A percentile compares a stretch with the other conserved stretches of the same genome.
These are phyloP conservation scores for Anthracocystis panici-leucophaei DNA, from an alignment of 1,284 basidiomycete species.

Conservation along the genomic window DNA sequence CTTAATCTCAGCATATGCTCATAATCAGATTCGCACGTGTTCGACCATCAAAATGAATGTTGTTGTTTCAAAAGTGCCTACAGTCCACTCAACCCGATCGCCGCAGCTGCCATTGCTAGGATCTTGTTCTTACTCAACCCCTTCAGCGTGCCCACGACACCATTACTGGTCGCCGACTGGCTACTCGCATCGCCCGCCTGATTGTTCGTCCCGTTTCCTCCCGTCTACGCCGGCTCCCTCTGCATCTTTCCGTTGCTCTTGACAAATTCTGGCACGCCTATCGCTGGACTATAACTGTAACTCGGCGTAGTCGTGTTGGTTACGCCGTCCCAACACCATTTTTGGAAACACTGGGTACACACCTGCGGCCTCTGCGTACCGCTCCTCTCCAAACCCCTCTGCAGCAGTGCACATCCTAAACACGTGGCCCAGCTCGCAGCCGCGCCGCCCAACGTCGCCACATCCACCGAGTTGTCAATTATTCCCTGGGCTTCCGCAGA, in stretches of 20 bases:
- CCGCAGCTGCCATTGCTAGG: not conserved
- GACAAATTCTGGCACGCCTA: constrained; percentile 61
- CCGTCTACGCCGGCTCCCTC: constrained; percentile 52
- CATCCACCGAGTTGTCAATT: constrained; percentile 63
- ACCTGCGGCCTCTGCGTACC: constrained; percentile 41
- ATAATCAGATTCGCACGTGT: too few relatives aligned
- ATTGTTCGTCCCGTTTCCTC: constrained; percentile 56
- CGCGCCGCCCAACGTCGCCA: constrained; percentile 60
- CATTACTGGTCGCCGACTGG: not conserved
- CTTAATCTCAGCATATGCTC: too few relatives aligned
- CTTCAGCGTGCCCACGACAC: not conserved
- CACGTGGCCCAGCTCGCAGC: constrained; percentile 59
- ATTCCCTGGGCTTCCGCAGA: constrained; percentile 48
- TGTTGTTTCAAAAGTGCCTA: not conserved
- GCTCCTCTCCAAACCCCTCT: constrained; percentile 62
- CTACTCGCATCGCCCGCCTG: constrained; percentile 18
- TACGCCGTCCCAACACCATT: constrained; percentile 68
- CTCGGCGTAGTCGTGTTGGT: constrained; percentile 50
- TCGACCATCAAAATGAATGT: too few relatives aligned
- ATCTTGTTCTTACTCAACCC: too few relatives aligned
- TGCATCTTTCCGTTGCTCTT: constrained; percentile 44
- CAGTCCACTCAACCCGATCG: constrained; percentile 9
- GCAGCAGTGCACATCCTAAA: constrained; percentile 59
- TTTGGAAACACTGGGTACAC: constrained; percentile 56
- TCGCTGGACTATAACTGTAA: constrained; percentile 54